Evolutionary conservation across 345 rosid genomes (phyloP).

Genomic region (Lumnitzera littorea): DNA sequence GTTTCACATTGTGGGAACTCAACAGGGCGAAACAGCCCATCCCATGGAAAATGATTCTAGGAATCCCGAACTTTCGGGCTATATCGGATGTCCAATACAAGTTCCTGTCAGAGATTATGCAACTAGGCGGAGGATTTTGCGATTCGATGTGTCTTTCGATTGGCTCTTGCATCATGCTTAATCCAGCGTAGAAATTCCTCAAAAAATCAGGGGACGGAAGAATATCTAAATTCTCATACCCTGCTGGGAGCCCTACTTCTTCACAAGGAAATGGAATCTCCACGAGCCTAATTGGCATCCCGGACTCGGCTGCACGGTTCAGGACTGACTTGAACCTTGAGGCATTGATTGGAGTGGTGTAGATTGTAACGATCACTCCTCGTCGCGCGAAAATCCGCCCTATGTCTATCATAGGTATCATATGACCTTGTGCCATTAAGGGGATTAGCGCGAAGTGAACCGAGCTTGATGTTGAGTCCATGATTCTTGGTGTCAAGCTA

Average conservation of each 20-base stretch:
- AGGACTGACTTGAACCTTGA: constrained; percentile 35
- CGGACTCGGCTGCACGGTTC: constrained; percentile 22
- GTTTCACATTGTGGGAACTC: constrained; percentile 42
- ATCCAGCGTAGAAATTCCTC: constrained; percentile 42
- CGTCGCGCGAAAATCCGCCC: constrained; percentile 46
- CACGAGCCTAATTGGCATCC: constrained; percentile 28
- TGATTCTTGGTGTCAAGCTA: neutral
- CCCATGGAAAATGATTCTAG: constrained; percentile 74
- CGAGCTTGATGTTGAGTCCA: constrained; percentile 20
- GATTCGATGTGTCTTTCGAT: constrained; percentile 35
- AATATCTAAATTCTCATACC: constrained; percentile 72
- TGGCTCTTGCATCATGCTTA: constrained; percentile 44
- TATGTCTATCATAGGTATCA: constrained; percentile 72
- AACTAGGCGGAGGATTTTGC: constrained; percentile 42
- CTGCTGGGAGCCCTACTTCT: constrained; percentile 59
- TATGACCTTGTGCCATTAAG: constrained; percentile 79
- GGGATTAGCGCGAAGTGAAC: constrained; percentile 70
- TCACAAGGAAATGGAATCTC: constrained; percentile 43
- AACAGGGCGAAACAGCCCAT: constrained; percentile 63
- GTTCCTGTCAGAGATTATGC: constrained; percentile 69
- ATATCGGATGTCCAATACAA: constrained; percentile 55
- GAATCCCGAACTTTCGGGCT: constrained; percentile 45
- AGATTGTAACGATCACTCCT: constrained; percentile 46
- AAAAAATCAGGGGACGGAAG: constrained; percentile 46
- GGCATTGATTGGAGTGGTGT: constrained; percentile 68